phyloP scores from a whole-genome alignment of 2,329 filamentous ascomycete genomes.

The Hymenoscyphus scutula region DNA sequence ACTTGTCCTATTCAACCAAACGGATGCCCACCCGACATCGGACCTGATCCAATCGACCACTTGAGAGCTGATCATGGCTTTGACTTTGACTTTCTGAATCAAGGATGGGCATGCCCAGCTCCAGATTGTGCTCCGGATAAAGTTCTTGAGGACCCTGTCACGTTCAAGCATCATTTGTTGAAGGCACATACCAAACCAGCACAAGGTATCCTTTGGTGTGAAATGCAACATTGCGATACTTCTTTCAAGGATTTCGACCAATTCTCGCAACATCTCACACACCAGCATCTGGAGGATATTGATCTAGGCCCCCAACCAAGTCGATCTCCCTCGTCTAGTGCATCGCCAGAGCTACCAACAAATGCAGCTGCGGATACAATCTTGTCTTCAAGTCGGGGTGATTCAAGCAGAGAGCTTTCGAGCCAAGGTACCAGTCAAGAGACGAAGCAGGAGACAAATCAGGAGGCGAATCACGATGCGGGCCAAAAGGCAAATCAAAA shows the following conservation, averaged over 20 bases:
- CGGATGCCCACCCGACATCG: conserved; percentile 25
- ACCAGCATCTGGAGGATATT: conserved; percentile 24
- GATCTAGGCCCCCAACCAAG: conserved; percentile 14
- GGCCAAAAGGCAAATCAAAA: neutral
- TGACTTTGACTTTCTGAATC: conserved; percentile 21
- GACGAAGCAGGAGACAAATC: too few species aligned
- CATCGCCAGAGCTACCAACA: neutral
- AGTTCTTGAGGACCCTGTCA: conserved; percentile 27
- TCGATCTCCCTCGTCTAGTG: neutral
- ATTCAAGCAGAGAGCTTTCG: neutral
- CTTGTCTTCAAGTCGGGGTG: neutral
- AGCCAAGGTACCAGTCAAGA: too few species aligned
- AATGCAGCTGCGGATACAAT: neutral
- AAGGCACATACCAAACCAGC: conserved; percentile 31
- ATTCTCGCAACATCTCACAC: conserved; percentile 29
- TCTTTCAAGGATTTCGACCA: conserved; percentile 27
- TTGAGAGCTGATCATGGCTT: conserved; percentile 31
- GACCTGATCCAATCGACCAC: conserved; percentile 31
- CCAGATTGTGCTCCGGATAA: conserved; percentile 24
- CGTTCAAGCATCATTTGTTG: conserved; percentile 34
- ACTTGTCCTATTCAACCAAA: conserved; percentile 30
- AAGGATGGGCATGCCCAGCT: conserved; percentile 30
- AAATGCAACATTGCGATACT: conserved; percentile 28
- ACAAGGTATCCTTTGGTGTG: conserved; percentile 30
- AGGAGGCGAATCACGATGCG: neutral